Conservation (phyloP, 768 basidiomycete genomes). For the Tricholoma flavovirens region DNA sequence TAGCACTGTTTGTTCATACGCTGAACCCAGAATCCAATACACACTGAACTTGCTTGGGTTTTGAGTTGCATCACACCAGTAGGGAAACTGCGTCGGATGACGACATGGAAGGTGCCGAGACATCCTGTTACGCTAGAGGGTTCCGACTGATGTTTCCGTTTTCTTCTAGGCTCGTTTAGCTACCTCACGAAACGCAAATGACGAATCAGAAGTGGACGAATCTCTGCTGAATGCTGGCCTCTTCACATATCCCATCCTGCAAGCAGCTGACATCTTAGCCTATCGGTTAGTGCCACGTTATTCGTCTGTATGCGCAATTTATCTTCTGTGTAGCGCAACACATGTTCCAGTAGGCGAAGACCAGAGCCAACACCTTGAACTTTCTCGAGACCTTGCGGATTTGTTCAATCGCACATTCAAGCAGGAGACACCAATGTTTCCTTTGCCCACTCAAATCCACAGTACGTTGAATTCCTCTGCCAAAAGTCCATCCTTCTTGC, state of each 20-base stretch:
- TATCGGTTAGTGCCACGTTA: slow-evolving; percentile 53
- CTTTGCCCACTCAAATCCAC: slow-evolving; percentile 63
- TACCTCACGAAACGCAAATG: slow-evolving; percentile 63
- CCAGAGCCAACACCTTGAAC: slow-evolving; percentile 90
- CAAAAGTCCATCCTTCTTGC: background rate
- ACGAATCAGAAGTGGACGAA: slow-evolving; percentile 77
- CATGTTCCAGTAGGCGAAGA: slow-evolving; percentile 97
- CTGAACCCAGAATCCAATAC: slow-evolving; percentile 61
- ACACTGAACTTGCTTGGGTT: slow-evolving; percentile 88
- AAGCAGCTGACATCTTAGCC: slow-evolving; percentile 86
- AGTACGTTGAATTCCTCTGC: slow-evolving; percentile 42
- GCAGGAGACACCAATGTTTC: slow-evolving; percentile 49
- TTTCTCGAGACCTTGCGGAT: slow-evolving; percentile 78
- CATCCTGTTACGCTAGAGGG: background rate
- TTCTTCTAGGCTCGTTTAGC: slow-evolving; percentile 65
- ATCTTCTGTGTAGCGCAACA: slow-evolving; percentile 53
- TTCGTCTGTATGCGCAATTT: background rate
- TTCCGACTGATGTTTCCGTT: slow-evolving; percentile 1
- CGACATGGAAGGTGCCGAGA: slow-evolving; percentile 83
- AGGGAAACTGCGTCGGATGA: slow-evolving; percentile 84
- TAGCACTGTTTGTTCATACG: background rate
- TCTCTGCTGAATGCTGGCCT: slow-evolving; percentile 77
- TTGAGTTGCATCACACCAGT: slow-evolving; percentile 80
- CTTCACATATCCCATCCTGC: slow-evolving; percentile 89
- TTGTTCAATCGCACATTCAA: slow-evolving; percentile 72